Percentiles rank a stretch among this genome's conserved stretches.
phyloP scores from a whole-genome alignment of 768 basidiomycete species.

The Mycena vitilis region DNA sequence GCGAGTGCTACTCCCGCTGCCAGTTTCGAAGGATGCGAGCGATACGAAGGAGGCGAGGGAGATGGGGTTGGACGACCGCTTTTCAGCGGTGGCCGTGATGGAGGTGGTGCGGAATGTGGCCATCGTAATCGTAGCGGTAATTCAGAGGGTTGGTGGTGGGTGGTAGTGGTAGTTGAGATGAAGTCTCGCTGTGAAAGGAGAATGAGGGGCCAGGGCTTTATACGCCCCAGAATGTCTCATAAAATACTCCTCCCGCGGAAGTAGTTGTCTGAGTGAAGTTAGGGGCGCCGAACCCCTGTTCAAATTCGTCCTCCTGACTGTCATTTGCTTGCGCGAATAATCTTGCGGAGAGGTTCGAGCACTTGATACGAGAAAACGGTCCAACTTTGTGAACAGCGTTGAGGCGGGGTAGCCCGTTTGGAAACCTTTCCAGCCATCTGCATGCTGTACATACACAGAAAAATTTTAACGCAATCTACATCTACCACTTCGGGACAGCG shows the following conservation, averaged over 20 bases:
- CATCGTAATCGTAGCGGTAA: not conserved
- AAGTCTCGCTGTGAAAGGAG: no score
- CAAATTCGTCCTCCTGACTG: no score
- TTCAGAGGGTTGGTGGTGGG: not conserved
- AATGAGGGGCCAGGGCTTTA: not conserved
- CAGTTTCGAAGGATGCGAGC: not conserved
- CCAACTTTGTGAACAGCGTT: no score
- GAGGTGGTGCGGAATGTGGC: conserved; percentile 8
- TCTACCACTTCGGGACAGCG: no score
- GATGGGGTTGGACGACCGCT: not conserved
- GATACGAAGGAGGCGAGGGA: conserved; percentile 6
- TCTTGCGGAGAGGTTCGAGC: no score
- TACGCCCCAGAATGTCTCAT: not conserved
- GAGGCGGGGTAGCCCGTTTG: no score
- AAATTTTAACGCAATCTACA: no score
- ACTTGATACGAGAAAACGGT: no score
- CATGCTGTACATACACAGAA: no score
- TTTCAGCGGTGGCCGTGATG: conserved; percentile 12
- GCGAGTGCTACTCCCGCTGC: not conserved
- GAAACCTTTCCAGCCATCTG: no score
- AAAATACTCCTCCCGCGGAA: not conserved
- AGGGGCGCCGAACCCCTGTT: no score
- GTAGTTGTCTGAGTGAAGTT: not conserved
- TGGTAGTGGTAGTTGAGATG: not conserved
- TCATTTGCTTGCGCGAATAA: no score